A percentile compares a stretch with the other conserved stretches of the same genome.
Conservation (phyloP, 2,329 filamentous ascomycete genomes). For the Rugonectria rugulosa region DNA sequence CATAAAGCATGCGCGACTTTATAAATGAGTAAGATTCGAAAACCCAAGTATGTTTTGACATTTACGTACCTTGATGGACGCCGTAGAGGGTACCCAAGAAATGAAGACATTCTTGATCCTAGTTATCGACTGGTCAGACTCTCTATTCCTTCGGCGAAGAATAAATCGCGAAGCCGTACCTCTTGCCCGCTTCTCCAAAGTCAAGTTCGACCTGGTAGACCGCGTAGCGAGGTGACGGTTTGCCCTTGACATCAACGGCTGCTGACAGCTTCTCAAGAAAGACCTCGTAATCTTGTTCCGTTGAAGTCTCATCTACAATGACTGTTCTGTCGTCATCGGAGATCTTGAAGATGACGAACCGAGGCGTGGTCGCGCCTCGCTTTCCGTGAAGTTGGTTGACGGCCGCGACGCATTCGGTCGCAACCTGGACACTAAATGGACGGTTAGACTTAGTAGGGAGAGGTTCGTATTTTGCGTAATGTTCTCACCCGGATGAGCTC, state of each 20-base stretch:
- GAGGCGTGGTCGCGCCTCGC: conserved; percentile 18
- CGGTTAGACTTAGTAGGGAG: no score
- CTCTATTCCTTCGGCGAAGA: background rate
- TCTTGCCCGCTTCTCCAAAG: conserved; percentile 29
- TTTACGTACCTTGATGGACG: conserved; percentile 25
- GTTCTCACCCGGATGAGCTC: no score
- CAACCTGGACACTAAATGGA: conserved; percentile 23
- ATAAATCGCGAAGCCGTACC: background rate
- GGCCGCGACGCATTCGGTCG: conserved; percentile 23
- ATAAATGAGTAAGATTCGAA: background rate
- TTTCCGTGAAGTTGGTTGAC: conserved; percentile 17
- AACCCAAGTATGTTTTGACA: background rate
- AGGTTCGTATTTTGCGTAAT: no score
- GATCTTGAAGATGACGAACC: conserved; percentile 29
- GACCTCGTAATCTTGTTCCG: conserved; percentile 16
- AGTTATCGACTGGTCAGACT: background rate
- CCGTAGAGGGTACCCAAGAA: conserved; percentile 26
- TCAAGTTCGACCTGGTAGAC: conserved; percentile 29
- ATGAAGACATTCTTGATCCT: conserved; percentile 30
- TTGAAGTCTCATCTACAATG: conserved; percentile 21
- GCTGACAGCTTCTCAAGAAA: conserved; percentile 28
- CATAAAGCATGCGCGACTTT: conserved; percentile 33
- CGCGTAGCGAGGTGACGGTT: conserved; percentile 25
- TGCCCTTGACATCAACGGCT: conserved; percentile 13
- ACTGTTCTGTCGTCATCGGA: conserved; percentile 23